These are phyloP conservation scores for Sideroxylon spinosum DNA, from an alignment of 179 eudicot genomes.

Conservation along the genomic window DNA sequence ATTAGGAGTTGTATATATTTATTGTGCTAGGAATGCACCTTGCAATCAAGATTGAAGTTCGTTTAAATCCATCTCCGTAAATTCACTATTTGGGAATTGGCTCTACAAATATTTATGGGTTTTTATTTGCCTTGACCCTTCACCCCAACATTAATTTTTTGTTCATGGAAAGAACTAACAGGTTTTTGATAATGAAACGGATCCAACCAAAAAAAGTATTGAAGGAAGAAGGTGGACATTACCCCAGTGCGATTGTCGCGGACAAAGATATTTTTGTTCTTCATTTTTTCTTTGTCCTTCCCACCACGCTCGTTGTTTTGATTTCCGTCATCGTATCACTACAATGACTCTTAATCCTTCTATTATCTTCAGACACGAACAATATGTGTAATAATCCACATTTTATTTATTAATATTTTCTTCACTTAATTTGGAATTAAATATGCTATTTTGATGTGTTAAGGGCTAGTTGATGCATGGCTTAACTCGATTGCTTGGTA, in stretches of 20 bases:
- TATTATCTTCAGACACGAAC: neutral
- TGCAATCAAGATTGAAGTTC: neutral
- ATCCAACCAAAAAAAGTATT: neutral
- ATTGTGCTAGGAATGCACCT: neutral
- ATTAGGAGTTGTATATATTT: neutral
- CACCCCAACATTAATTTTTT: neutral
- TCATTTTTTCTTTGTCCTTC: neutral
- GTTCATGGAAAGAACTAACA: neutral
- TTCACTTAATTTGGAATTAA: no score
- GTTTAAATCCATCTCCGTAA: neutral
- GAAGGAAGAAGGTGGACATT: neutral
- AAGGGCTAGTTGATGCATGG: no score
- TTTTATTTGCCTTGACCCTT: neutral
- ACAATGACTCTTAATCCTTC: neutral
- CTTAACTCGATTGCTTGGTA: no score
- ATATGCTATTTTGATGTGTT: no score
- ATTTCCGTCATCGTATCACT: neutral
- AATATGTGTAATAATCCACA: neutral
- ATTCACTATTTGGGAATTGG: no score
- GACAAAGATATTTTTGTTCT: constrained; percentile 54
- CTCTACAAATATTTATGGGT: neutral
- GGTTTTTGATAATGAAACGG: neutral
- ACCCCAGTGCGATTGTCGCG: constrained; percentile 97
- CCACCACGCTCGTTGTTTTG: neutral
- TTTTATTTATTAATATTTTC: no score